Percentiles rank a stretch among this genome's conserved stretches.
Conservation (phyloP, 441 rosid genomes). For the Heliophila coronopifolia region DNA sequence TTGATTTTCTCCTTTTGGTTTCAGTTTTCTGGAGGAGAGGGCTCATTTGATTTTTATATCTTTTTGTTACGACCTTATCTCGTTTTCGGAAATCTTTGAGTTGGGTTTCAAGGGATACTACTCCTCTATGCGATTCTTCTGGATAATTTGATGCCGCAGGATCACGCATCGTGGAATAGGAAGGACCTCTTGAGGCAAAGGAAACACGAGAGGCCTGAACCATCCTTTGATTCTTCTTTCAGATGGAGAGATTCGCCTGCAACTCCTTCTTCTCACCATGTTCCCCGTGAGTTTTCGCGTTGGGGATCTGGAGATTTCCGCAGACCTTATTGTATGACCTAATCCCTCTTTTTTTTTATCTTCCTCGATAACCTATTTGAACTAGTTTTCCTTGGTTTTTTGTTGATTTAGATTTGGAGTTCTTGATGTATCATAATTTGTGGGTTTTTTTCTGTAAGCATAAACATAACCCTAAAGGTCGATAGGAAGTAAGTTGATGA, state of each 20-base stretch:
- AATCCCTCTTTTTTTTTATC: background rate
- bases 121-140: slow-evolving; percentile 40
- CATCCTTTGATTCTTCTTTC: slow-evolving; percentile 40
- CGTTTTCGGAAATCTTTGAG: slow-evolving; percentile 15
- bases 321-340: slow-evolving; percentile 59
- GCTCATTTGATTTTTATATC: slow-evolving; percentile 1
- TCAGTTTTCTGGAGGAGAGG: slow-evolving; percentile 7
- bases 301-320: slow-evolving; percentile 76
- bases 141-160: slow-evolving; percentile 78
- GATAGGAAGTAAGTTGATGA: background rate
- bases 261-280: slow-evolving; percentile 42
- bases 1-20: slow-evolving; percentile 11
- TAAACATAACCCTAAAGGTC: slow-evolving; percentile 12
- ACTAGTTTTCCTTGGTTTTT: no score
- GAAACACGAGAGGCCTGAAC: slow-evolving; percentile 77
- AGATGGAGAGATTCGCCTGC: slow-evolving; percentile 76
- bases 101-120: slow-evolving; percentile 31
- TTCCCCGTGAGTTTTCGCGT: slow-evolving; percentile 49
- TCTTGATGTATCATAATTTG: slow-evolving; percentile 11
- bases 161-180: slow-evolving; percentile 86
- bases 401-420: background rate
- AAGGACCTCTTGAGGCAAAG: slow-evolving; percentile 81
- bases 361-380: no score
- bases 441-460: background rate
- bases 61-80: background rate